Evolutionary conservation across 768 basidiomycete species (phyloP), one percentile per base, ranked within the genome.

Genomic region (Thelephora ganbajun): DNA sequence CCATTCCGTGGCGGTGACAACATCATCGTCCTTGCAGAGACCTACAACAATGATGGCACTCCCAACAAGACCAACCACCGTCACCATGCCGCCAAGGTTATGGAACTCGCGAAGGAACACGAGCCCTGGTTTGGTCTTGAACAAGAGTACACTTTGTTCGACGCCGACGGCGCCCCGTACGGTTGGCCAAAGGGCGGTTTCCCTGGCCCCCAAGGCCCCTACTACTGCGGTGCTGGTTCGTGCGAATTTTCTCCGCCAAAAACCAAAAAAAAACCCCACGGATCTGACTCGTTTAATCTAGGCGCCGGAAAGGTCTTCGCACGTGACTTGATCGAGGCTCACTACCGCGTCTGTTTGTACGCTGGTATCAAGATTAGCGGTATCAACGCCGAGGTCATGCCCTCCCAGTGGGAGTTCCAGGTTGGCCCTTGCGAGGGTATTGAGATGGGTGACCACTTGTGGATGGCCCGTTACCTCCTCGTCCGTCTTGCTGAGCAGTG

Each of bases 381-480:
- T 62, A 97, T 99, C 71, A 99, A 98, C 65, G 94, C 94, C 51
- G 96, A 98, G 69, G 94, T 98, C 52, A 98, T 98, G 94, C 94
- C 96, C 13, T 82, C 93, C 26, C 96, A 99, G 66, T 99, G 96
- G 96, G 96, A 99, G 71, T 99, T 94, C 85, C 96, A 99, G 68
- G 91, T 99, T 56, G 94, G 96, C 46, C 96, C 96, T 26, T 98
- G 94, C 59, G 85, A 88, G 63, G 96, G 96, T 47, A 97, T 98
- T 65, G 73, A 83, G 50, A 94, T 98, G 91, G 96, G 96, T 56
- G 96, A 99, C 66, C 94, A 99, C 69, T 82, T 99, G 57, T 96
- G 92, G 91, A 91, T 98, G 79, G 90, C 96, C 34, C 88, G 96
- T 56, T 99, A 84, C 74, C 84, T 99, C 56, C 82, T 98, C 58